Evolutionary conservation across 192 early-diverging fungal species (phyloP).

Genomic region (Backusella tarrabulga): DNA sequence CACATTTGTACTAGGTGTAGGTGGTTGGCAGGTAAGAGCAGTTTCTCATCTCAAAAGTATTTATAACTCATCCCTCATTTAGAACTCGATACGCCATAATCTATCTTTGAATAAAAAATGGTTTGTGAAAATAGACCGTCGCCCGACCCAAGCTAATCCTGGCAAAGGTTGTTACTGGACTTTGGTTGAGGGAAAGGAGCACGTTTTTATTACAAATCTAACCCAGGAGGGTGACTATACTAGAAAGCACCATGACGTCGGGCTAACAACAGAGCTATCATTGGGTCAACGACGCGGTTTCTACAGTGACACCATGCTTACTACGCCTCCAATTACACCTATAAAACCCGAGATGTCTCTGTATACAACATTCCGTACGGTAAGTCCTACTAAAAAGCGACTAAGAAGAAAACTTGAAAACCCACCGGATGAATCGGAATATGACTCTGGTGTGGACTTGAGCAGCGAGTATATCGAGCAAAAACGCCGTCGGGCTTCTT

Average conservation of each 20-base stretch:
- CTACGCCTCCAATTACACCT: not conserved
- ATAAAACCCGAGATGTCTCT: not conserved
- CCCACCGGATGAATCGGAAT: slow-evolving; percentile 11
- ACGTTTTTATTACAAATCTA: slow-evolving; percentile 30
- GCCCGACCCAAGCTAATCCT: slow-evolving; percentile 53
- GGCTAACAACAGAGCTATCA: slow-evolving; percentile 22
- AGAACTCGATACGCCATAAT: slow-evolving; percentile 93
- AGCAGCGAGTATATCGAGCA: slow-evolving; percentile 2
- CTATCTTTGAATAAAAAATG: slow-evolving; percentile 77
- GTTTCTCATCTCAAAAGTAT: too few relatives aligned
- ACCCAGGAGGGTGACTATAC: slow-evolving; percentile 17
- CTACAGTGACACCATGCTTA: not conserved
- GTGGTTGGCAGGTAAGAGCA: slow-evolving; percentile 74
- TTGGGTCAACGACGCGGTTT: not conserved
- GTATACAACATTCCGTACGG: slow-evolving; percentile 26
- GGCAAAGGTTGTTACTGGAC: slow-evolving; percentile 75
- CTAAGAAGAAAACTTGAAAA: not conserved
- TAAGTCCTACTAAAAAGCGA: not conserved
- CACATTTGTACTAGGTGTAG: slow-evolving; percentile 54
- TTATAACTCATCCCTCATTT: not conserved
- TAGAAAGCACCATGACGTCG: slow-evolving; percentile 24
- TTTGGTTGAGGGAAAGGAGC: slow-evolving; percentile 35
- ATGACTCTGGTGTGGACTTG: slow-evolving; percentile 24
- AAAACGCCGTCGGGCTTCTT: not conserved
- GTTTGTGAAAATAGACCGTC: slow-evolving; percentile 76